Conservation (phyloP, 176 grass and related monocot genomes). For the Eleusine coracana region DNA sequence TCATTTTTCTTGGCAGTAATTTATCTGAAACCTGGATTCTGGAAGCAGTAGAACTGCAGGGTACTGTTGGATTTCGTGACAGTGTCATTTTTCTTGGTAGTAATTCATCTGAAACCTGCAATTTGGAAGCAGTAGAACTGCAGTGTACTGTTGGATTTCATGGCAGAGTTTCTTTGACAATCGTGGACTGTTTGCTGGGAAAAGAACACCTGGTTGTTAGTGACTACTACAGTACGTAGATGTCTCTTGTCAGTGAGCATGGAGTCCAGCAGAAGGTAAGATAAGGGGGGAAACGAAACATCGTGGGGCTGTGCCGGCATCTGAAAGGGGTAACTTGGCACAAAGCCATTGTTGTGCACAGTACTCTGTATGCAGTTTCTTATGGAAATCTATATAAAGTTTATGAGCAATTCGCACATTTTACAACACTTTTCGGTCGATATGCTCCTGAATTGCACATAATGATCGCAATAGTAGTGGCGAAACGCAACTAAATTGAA, state of each 20-base stretch:
- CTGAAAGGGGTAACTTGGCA: no score
- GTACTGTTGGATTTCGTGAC: not conserved
- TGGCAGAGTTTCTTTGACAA: not conserved
- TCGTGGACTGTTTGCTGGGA: not conserved
- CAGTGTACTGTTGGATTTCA: not conserved
- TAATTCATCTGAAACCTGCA: not conserved
- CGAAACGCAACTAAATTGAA: not conserved
- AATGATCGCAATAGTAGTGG: not conserved
- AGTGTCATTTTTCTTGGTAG: not conserved
- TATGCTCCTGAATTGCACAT: not conserved
- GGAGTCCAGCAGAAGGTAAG: no score
- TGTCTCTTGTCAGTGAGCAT: no score
- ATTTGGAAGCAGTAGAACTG: not conserved
- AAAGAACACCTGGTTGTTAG: not conserved
- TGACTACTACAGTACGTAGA: no score
- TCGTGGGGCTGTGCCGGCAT: no score
- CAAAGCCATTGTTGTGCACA: no score
- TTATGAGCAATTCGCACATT: not conserved
- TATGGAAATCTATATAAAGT: not conserved
- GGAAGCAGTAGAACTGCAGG: not conserved
- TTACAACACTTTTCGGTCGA: not conserved
- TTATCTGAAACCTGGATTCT: not conserved
- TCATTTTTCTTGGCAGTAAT: no score
- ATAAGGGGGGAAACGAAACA: no score
- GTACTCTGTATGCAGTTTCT: not conserved